phyloP scores from a whole-genome alignment of 2,329 filamentous ascomycete species.

The Alternaria hordeiaustralica region DNA sequence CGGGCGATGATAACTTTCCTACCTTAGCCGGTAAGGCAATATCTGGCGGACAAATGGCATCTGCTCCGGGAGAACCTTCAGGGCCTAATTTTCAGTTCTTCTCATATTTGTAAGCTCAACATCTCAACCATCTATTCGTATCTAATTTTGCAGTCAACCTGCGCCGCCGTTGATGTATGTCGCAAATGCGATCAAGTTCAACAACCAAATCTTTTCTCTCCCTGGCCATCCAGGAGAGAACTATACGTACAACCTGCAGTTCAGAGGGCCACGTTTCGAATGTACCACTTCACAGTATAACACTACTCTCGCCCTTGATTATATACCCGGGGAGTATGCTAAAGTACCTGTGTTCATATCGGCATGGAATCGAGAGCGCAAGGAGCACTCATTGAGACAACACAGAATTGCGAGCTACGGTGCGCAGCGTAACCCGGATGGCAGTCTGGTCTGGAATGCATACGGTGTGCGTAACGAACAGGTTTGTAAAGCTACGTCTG shows the following conservation, averaged over 20 bases:
- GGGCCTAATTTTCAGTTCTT: not conserved
- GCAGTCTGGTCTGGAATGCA: not conserved
- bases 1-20: not conserved
- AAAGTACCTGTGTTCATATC: no score
- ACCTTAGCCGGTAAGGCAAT: not conserved
- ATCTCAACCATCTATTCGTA: no score
- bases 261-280: not conserved
- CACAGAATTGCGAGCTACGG: not conserved
- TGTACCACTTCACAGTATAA: not conserved
- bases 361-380: no score
- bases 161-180: not conserved
- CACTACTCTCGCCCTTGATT: not conserved
- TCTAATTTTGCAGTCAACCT: not conserved
- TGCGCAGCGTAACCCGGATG: not conserved
- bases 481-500: not conserved
- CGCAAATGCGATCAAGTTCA: not conserved
- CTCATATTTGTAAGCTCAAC: not conserved
- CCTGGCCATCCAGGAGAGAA: not conserved
- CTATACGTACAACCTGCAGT: not conserved
- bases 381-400: not conserved
- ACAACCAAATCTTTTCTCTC: not conserved
- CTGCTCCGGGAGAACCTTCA: no score
- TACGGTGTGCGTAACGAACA: not conserved
- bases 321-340: rapidly evolving
- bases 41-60: no score